Evolutionary conservation across 805 yeast genomes (phyloP).

Genomic region (Metschnikowia borealis): DNA sequence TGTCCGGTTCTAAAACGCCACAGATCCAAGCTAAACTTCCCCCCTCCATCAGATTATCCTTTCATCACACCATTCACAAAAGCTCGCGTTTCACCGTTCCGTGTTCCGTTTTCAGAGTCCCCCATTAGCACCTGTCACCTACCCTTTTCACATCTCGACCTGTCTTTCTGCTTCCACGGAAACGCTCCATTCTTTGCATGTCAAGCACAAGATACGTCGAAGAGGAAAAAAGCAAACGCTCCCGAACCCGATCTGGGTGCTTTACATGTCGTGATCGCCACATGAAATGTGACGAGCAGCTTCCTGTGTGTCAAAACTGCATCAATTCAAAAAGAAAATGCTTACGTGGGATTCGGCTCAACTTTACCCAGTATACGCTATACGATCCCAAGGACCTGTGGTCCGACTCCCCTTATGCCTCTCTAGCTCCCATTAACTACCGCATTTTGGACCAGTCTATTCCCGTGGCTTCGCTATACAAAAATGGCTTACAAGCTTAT

Average conservation of each 20-base stretch:
- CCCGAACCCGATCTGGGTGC: conserved; percentile 49
- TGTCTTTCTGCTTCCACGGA: neutral
- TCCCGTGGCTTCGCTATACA: conserved; percentile 38
- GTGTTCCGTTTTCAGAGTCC: neutral
- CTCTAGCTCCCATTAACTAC: neutral
- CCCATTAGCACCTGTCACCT: neutral
- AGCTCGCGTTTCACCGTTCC: neutral
- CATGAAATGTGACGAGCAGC: conserved; percentile 63
- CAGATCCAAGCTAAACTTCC: neutral
- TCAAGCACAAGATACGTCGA: neutral
- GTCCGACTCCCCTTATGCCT: neutral
- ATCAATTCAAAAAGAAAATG: conserved; percentile 47
- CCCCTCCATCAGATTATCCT: conserved; percentile 4
- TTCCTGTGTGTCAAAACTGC: conserved; percentile 58
- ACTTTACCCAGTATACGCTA: conserved; percentile 41
- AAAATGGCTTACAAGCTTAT: conserved; percentile 30
- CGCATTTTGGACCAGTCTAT: conserved; percentile 41
- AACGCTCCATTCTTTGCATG: conserved; percentile 3
- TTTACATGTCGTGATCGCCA: conserved; percentile 61
- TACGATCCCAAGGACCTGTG: conserved; percentile 26
- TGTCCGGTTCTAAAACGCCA: conserved; percentile 3
- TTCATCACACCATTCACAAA: neutral
- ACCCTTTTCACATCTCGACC: neutral
- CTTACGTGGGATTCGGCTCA: conserved; percentile 43
- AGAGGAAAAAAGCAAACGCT: conserved; percentile 22